Evolutionary conservation across 2,329 filamentous ascomycete species (phyloP), one percentile per base, ranked within the genome.

Genomic region (Fusarium chaquense): DNA sequence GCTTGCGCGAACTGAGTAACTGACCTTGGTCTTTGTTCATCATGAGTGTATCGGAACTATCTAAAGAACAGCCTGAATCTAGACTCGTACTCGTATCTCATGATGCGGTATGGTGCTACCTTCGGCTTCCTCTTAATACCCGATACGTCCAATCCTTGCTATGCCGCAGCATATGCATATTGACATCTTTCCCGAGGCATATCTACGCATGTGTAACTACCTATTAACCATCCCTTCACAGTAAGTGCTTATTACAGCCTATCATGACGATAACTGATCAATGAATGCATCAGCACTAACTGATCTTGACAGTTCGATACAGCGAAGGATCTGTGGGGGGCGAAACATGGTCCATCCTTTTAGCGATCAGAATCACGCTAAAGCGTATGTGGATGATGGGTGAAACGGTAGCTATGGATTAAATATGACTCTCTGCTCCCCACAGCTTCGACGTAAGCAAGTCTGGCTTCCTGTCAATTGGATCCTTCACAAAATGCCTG

Each of bases 401-500:
- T 51, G 33, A 30, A 51, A 51, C 49, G 10, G 4, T 5, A 20
- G 20, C 20, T 20, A 51, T 64, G n/a, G 4, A 47, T 69, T 51
- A 53, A 45, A 52, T 62, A 55, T n/a, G 36, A 35, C n/a, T 11
- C 15, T 16, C 28, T 26, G 24, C 38, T 40, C 60, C 43, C 43
- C 60, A 11, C 33, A 53, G 20, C 7, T 43, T 20, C 33, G 9
- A 18, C n/a, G 22, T 43, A 1, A 41, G n/a, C 7, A 9, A 6
- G 10, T 7, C 8, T 30, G 18, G 18, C 5, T 16, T 24, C 10
- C 10, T 24, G 26, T n/a, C 6, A n/a, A 22, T 20, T 24, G 6
- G 11, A 32, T 28, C n/a, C 40, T 22, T 40, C 36, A 40, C 52
- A 47, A 13, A 16, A 64, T 64, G 61, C 28, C 60, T 2, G 36